Evolutionary conservation across 2,329 filamentous ascomycete species (phyloP), one percentile per base, ranked within the genome.

Genomic region (Sporothrix phasma): DNA sequence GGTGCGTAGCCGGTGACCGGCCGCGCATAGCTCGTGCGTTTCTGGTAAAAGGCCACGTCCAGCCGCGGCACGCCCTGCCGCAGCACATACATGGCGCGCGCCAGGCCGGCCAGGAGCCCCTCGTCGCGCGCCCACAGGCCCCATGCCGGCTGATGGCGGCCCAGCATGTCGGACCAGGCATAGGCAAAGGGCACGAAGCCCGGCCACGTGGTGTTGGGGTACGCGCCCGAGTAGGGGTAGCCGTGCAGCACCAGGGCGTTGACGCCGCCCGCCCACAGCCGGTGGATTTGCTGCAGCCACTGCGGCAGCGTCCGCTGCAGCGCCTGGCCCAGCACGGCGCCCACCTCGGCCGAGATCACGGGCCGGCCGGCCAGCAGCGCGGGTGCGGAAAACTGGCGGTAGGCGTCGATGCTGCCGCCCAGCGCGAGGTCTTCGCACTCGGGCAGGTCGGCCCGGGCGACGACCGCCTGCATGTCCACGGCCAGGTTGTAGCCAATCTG

Each of bases 401-500:
- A 59, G 39, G 56, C 56, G 17, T 59, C 56, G 15, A 59, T 46
- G 39, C 45, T 59, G 39, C 56, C 34, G 10, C 39, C 56, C 45
- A 59, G 45, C 3, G 56, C 56, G 3, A 59, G 39, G 24, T 59
- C 56, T 17, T 59, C 56, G 10, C 56, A 59, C 39, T 59, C 56
- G 39, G 56, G 56, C 2, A 59, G n/a, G 24, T 59, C 56, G 17
- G 56, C 56, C 11, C 34, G 31, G 8, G 15, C 56, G 3, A 59
- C 13, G 22, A 59, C 2, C 7, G 56, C 10, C 29, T 58, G 54
- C 56, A 59, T 59, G 39, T 59, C 56, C 22, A 59, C 56, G 56
- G 56, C 56, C 56, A 59, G 45, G 17, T 59, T 59, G 39, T 59
- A 59, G 56, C 56, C 56, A 13, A 59, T 31, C 39, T 59, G 56